Percentiles rank a stretch among this genome's conserved stretches.
phyloP scores from a whole-genome alignment of 2,329 filamentous ascomycete species.

The Talaromyces sp. region DNA sequence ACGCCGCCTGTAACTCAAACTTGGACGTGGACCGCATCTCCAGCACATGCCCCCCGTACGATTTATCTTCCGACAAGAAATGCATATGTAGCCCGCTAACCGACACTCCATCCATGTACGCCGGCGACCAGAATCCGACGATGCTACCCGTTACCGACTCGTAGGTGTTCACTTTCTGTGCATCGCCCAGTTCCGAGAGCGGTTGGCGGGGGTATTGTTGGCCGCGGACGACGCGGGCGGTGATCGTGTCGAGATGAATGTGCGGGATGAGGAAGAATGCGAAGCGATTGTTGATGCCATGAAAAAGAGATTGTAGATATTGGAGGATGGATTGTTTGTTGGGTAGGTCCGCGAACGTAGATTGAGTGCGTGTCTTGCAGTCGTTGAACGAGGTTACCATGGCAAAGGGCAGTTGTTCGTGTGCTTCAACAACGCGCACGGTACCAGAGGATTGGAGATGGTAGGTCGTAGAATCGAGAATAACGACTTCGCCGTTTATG shows the following conservation, averaged over 20 bases:
- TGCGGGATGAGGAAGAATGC: conserved; percentile 13
- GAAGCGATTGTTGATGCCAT: conserved; percentile 14
- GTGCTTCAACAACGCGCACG: conserved; percentile 10
- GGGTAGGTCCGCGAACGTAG: conserved; percentile 9
- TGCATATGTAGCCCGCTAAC: conserved; percentile 19
- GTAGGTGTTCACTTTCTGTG: conserved; percentile 17
- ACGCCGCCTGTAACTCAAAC: conserved; percentile 11
- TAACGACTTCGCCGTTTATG: conserved; percentile 19
- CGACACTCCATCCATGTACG: conserved; percentile 17
- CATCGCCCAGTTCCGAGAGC: conserved; percentile 15
- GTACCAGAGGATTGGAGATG: conserved; percentile 13
- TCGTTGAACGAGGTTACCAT: conserved; percentile 16
- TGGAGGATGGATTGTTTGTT: conserved; percentile 12
- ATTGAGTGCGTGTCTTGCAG: conserved; percentile 14
- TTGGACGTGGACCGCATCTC: conserved; percentile 9
- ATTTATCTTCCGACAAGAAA: conserved; percentile 17
- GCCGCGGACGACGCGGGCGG: conserved; percentile 18
- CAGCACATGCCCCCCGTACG: conserved; percentile 16
- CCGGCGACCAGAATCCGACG: conserved; percentile 19
- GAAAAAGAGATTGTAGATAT: conserved; percentile 5
- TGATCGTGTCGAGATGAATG: conserved; percentile 10
- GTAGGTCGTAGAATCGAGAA: conserved; percentile 16
- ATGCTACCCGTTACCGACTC: conserved; percentile 1
- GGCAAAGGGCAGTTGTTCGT: conserved; percentile 17
- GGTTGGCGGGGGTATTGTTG: conserved; percentile 18